Base-by-base conservation (phyloP, 1,284 basidiomycete species). In the Chalciporus piperatoides region DNA sequence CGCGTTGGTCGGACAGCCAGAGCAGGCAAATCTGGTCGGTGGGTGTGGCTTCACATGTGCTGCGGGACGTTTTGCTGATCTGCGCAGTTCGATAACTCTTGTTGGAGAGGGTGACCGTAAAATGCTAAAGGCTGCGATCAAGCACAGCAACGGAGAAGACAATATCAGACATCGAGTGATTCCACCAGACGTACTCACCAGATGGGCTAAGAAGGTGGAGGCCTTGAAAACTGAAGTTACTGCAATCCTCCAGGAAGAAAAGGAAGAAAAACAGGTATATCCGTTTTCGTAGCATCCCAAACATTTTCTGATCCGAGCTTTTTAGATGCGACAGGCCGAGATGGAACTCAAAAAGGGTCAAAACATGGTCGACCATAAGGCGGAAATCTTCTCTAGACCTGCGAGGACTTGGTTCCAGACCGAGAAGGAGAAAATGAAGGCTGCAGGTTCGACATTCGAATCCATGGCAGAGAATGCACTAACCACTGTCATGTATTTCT, bases 321-420 rank as follows among this genome's bases (percentile, higher is more conserved):
- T 12, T 39, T 35, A 92, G 87, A 70, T 95, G 45, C 83, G 90
- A 35, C 82, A 82, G 67, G 95, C 92, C 3, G 97, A 99, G 69
- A 97, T 98, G 93, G 92, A 99, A 69, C 64, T 99, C 17, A 86
- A 80, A 59, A 99, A 98, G 71, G 92, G 95, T 32, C 83, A 97
- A 68, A 99, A 99, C 67, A 85, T 99, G 79, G 84, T 98, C 47
- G 86, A 95, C 65, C 92, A 99, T 62, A 81, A 91, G 67, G 82
- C 81, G n/a, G 97, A 99, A 71, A 99, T 99, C 60, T 92, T 86
- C 68, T 85, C 90, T 28, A 79, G 96, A 44, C 97, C 97, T 7
- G 92, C 93, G 23, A 77, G 96, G 56, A 97, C 95, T 11, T 99
- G 97, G 97, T 99, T 99, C 81, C 96, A 98, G 71, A 84, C 79